Conservation (phyloP, 768 basidiomycete genomes). For the Pholiota molesta region DNA sequence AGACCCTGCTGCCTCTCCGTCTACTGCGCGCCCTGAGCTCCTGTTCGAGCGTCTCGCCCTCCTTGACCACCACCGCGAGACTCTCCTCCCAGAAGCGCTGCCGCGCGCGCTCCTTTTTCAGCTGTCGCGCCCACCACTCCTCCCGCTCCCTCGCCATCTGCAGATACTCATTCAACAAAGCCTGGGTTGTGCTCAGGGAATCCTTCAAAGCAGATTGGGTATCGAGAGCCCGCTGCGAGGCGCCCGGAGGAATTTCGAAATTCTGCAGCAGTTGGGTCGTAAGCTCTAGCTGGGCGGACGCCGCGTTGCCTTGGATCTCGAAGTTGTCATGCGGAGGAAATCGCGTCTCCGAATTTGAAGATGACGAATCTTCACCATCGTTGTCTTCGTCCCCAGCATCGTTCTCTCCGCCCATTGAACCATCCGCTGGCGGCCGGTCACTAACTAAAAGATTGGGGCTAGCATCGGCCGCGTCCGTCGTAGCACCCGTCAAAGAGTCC, state of each 20-base stretch:
- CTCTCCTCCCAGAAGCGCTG: conserved; percentile 90
- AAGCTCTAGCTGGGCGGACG: conserved; percentile 78
- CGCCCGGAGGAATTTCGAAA: conserved; percentile 39
- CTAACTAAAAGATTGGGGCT: conserved; percentile 15
- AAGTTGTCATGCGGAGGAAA: conserved; percentile 62
- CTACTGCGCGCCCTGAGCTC: conserved; percentile 69
- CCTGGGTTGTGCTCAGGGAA: conserved; percentile 56
- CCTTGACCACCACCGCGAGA: conserved; percentile 79
- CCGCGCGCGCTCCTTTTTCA: conserved; percentile 65
- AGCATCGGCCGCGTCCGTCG: conserved; percentile 24
- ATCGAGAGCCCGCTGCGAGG: conserved; percentile 27
- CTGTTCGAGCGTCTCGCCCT: conserved; percentile 82
- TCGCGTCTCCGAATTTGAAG: conserved; percentile 40
- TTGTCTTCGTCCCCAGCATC: conserved; percentile 39
- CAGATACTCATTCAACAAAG: conserved; percentile 18
- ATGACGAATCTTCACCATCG: conserved; percentile 38
- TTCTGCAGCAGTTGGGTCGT: conserved; percentile 64
- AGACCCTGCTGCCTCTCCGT: conserved; percentile 61
- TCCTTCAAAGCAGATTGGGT: conserved; percentile 60
- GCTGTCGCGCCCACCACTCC: conserved; percentile 69
- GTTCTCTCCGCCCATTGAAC: conserved; percentile 5
- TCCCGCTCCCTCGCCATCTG: conserved; percentile 75
- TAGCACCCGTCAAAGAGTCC: conserved; percentile 14
- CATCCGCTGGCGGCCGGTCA: conserved; percentile 3
- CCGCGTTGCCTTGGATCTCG: conserved; percentile 70